phyloP scores from a whole-genome alignment of 2,329 filamentous ascomycete species.

The Dissoconium aciculare region DNA sequence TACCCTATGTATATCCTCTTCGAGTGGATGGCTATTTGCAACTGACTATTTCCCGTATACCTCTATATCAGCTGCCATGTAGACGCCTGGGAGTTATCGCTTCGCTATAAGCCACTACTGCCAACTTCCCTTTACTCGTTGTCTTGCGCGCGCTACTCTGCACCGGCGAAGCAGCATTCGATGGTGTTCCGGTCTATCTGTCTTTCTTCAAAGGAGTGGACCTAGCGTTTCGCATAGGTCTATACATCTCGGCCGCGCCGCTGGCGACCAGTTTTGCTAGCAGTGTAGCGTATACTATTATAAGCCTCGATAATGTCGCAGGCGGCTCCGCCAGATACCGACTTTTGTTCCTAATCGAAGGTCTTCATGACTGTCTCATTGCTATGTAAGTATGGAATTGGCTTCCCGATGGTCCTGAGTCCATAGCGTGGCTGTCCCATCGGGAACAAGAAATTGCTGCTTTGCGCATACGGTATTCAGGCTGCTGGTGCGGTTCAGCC shows the following conservation, averaged over 20 bases:
- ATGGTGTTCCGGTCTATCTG: conserved; percentile 49
- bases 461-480: conserved; percentile 42
- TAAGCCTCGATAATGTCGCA: conserved; percentile 43
- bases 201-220: conserved; percentile 55
- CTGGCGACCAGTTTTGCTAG: conserved; percentile 56
- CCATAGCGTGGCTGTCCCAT: conserved; percentile 28
- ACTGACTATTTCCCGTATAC: conserved; percentile 44
- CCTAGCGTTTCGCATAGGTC: conserved; percentile 67
- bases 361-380: conserved; percentile 65
- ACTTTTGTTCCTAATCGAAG: conserved; percentile 70
- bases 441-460: conserved; percentile 49
- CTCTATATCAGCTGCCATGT: conserved; percentile 51
- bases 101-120: conserved; percentile 46
- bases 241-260: conserved; percentile 65
- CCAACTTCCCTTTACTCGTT: conserved; percentile 39
- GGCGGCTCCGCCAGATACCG: conserved; percentile 68
- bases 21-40: conserved; percentile 48
- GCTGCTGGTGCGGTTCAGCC: too few relatives aligned
- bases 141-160: conserved; percentile 45
- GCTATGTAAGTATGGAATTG: conserved; percentile 58
- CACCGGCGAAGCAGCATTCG: conserved; percentile 47
- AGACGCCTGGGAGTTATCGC: conserved; percentile 61
- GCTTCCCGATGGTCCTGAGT: conserved; percentile 58
- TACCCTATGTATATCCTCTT: conserved; percentile 51
- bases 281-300: conserved; percentile 62